phyloP scores from a whole-genome alignment of 331 rosid genomes.

The Prunus yedoensis region DNA sequence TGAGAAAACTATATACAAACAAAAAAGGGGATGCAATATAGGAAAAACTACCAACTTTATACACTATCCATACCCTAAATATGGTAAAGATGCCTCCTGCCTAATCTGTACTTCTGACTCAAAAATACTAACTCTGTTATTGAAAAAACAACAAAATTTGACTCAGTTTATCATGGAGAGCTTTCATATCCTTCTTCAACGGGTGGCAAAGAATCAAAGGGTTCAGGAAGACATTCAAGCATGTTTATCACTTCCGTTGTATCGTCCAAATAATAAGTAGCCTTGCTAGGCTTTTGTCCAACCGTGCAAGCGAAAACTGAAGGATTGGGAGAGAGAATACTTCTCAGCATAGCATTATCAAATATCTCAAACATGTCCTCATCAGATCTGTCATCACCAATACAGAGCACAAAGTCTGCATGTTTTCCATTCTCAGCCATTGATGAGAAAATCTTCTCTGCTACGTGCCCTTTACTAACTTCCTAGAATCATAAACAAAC shows the following conservation, averaged over 20 bases:
- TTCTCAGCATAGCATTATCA: conserved; percentile 48
- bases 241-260: conserved; percentile 67
- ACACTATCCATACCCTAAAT: conserved; percentile 2
- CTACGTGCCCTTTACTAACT: conserved; percentile 77
- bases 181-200: conserved; percentile 18
- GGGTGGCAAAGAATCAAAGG: conserved; percentile 40
- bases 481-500: conserved; percentile 45
- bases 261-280: conserved; percentile 76
- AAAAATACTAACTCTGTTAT: neutral
- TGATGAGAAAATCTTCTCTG: conserved; percentile 75
- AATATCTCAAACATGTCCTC: conserved; percentile 93
- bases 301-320: conserved; percentile 82
- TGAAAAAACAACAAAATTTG: conserved; percentile 25
- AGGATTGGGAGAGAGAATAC: conserved; percentile 50
- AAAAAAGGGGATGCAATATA: neutral
- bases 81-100: conserved; percentile 5
- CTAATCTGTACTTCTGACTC: conserved; percentile 6
- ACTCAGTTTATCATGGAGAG: conserved; percentile 24
- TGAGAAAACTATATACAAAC: neutral
- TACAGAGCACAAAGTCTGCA: conserved; percentile 83
- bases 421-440: conserved; percentile 56
- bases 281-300: conserved; percentile 93
- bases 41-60: neutral
- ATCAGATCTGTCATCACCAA: conserved; percentile 93
- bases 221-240: conserved; percentile 71